Percentiles rank a stretch among this genome's conserved stretches.
Evolutionary conservation across 1,284 basidiomycete genomes (phyloP).

Genomic region (Neolentinus lepideus): DNA sequence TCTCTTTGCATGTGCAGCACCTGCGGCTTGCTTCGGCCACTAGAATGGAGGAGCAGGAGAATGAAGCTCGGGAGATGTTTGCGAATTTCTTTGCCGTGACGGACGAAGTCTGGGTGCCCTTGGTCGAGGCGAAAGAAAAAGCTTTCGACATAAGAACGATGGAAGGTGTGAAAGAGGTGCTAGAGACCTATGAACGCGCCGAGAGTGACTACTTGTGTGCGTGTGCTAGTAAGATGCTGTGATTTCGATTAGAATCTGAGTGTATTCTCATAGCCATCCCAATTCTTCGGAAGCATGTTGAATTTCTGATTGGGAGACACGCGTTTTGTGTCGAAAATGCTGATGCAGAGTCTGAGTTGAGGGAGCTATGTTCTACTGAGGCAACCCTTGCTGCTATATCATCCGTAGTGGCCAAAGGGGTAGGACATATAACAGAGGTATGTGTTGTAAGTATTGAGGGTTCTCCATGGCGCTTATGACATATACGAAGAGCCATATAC

Average conservation of each 20-base stretch:
- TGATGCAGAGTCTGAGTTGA: constrained; percentile 38
- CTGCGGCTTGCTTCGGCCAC: constrained; percentile 49
- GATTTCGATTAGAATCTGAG: constrained; percentile 11
- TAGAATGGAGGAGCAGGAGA: constrained; percentile 48
- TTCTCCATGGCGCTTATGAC: too few relatives aligned
- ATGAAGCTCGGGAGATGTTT: constrained; percentile 62
- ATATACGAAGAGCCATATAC: constrained; percentile 46
- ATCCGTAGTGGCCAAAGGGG: constrained; percentile 50
- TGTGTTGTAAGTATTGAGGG: too few relatives aligned
- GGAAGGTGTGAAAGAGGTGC: constrained; percentile 47
- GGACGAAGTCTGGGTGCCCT: constrained; percentile 60
- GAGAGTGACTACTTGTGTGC: constrained; percentile 79
- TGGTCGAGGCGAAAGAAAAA: constrained; percentile 49
- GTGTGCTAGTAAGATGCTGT: constrained; percentile 22
- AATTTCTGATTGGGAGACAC: constrained; percentile 57
- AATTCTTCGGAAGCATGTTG: constrained; percentile 61
- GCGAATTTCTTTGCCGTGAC: constrained; percentile 53
- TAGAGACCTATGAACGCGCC: constrained; percentile 62
- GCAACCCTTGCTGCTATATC: constrained; percentile 54
- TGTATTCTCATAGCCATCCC: constrained; percentile 49
- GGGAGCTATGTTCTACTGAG: constrained; percentile 44
- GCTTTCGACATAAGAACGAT: constrained; percentile 37
- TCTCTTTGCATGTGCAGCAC: constrained; percentile 55
- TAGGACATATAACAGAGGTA: constrained; percentile 56
- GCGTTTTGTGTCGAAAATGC: constrained; percentile 37